A percentile compares a stretch with the other conserved stretches of the same genome.
Conservation (phyloP, 352 stramenopile species). For the Blastocystis sp. region DNA sequence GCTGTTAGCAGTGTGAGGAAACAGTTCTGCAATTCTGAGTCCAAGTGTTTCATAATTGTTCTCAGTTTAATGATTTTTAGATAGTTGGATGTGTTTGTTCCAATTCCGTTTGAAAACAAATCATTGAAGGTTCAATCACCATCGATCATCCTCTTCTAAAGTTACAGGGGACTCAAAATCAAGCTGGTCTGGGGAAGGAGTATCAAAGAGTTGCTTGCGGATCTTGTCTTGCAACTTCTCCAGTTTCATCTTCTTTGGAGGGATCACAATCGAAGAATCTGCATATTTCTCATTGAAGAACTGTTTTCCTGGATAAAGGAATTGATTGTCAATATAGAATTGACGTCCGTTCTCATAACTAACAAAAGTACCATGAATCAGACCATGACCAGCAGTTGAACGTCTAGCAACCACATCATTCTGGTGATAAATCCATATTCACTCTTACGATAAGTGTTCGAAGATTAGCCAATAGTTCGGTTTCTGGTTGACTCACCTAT, state of each 20-base stretch:
- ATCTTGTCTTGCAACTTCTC: background rate
- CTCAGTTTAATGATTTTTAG: background rate
- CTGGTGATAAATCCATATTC: background rate
- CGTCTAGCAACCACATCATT: background rate
- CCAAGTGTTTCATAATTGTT: background rate
- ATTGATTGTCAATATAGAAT: background rate
- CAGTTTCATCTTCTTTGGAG: background rate
- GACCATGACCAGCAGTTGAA: background rate
- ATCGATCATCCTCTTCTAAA: background rate
- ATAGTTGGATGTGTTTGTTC: background rate
- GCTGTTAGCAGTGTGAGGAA: too few species aligned
- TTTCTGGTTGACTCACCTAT: background rate
- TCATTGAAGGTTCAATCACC: too few species aligned
- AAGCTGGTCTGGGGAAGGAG: background rate
- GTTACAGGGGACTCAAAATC: background rate
- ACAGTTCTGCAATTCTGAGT: background rate
- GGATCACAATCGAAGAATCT: background rate
- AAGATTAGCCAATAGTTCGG: background rate
- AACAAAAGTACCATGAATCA: background rate
- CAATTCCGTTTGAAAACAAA: background rate
- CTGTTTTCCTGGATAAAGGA: background rate
- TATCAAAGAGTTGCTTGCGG: background rate
- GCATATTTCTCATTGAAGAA: constrained; percentile 16
- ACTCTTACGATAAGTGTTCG: background rate
- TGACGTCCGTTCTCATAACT: background rate